Base-by-base conservation (phyloP, 495 filamentous ascomycete genomes). In the Pyronema omphalodes region DNA sequence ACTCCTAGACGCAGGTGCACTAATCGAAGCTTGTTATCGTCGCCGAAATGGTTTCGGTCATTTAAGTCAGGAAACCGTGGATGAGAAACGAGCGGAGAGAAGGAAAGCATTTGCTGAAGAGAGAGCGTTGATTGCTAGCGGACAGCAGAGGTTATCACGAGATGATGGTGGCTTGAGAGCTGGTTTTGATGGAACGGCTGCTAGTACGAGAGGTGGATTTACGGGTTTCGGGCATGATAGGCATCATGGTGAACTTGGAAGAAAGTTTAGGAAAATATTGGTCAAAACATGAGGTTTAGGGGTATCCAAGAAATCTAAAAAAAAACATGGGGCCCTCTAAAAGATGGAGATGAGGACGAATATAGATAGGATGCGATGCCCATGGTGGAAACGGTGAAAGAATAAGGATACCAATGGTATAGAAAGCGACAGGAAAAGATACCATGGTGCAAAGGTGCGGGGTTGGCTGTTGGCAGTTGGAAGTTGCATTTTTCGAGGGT, bases 31-130 rank as follows among this genome's bases (percentile, higher is more conserved):
- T 17, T 88, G 83, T 61, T 88, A 85, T 63, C 74, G 73, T 56
- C 75, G 84, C 18, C 72, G 81, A n/a, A 83, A 86, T 64, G 85
- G 87, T 36, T 85, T 93, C 59, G 82, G 82, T n/a, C 81, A 87
- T 64, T 63, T 86, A 19, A 82, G 75, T 65, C 81, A 84, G 63
- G 77, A 80, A 39, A 68, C 69, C 0, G 75, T 85, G 53, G 82
- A 85, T 55, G 71, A 72, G 58, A 71, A 74, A 48, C 68, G 81
- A 41, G 69, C 71, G 50, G 76, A 83, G 62, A 71, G 81, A 43
- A 70, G 80, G 44, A 69, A 68, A 37, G 67, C 62, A 3, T 69
- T 70, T 61, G 66, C 69, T 1, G 63, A 66, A n/a, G 70, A 71
- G 55, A 62, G 60, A 12, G 61, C 61, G 14, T 54, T 63, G 51